Percentiles rank a stretch among this genome's conserved stretches.
Evolutionary conservation across 2,329 filamentous ascomycete species (phyloP).

Genomic region (Xylaria multiplex): DNA sequence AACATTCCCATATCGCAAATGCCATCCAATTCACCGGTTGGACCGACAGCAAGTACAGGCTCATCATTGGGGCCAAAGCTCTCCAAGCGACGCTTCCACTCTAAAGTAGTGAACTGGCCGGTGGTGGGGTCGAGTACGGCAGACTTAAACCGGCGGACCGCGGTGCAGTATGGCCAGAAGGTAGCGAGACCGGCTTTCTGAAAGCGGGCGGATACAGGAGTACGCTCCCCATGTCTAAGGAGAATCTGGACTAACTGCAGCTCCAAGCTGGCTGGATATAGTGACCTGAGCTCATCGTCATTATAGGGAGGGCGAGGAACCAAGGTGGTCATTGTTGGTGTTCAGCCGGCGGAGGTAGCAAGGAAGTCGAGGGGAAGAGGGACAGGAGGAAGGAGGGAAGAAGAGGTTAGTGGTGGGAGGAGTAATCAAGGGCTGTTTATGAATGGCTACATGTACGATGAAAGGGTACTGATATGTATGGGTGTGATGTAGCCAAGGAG

Average conservation of each 20-base stretch:
- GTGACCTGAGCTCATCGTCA: slow-evolving; percentile 77
- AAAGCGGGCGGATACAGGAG: slow-evolving; percentile 88
- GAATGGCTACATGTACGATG: not conserved
- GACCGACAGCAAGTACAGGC: slow-evolving; percentile 75
- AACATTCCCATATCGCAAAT: slow-evolving; percentile 84
- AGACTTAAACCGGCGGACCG: slow-evolving; percentile 73
- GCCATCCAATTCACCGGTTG: slow-evolving; percentile 75
- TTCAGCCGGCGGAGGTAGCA: not conserved
- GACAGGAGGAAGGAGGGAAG: too few relatives aligned
- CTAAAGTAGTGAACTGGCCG: slow-evolving; percentile 57
- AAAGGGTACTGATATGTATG: not conserved
- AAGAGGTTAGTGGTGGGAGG: too few relatives aligned
- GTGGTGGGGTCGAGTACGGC: slow-evolving; percentile 58
- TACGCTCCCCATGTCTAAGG: slow-evolving; percentile 82
- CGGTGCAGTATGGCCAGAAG: slow-evolving; percentile 91
- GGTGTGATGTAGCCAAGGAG: not conserved
- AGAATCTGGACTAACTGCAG: slow-evolving; percentile 91
- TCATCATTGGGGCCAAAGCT: slow-evolving; percentile 78
- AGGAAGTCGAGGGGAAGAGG: not conserved
- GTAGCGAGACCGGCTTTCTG: slow-evolving; percentile 75
- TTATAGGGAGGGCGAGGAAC: slow-evolving; percentile 80
- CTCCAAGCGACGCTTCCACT: slow-evolving; percentile 80
- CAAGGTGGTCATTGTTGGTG: slow-evolving; percentile 76
- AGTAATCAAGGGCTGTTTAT: not conserved
- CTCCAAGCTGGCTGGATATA: slow-evolving; percentile 84